Conservation (phyloP, 2,329 filamentous ascomycete genomes). For the Exophiala aquamarina region DNA sequence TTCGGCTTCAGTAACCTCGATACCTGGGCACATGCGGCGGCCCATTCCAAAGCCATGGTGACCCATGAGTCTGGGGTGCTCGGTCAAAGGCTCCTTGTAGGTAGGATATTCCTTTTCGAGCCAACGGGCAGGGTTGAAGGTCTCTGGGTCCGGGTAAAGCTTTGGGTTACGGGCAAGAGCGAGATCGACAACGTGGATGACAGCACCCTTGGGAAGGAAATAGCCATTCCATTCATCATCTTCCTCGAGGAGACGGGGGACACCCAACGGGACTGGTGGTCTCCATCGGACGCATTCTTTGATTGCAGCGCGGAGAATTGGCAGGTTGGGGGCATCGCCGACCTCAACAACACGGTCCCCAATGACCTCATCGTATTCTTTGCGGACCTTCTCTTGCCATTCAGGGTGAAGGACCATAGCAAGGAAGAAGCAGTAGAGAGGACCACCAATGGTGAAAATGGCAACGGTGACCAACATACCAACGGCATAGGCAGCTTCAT, state of each 20-base stretch:
- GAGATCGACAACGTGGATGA: constrained; percentile 44
- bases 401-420: constrained; percentile 51
- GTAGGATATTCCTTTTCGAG: constrained; percentile 31
- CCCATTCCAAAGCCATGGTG: constrained; percentile 32
- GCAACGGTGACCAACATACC: constrained; percentile 29
- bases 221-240: constrained; percentile 52
- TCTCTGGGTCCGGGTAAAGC: constrained; percentile 32
- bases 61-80: constrained; percentile 31
- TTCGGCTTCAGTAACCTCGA: constrained; percentile 30
- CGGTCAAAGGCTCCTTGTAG: constrained; percentile 33
- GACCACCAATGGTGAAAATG: constrained; percentile 31
- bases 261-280: constrained; percentile 50
- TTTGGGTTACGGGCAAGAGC: constrained; percentile 30
- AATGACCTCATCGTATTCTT: constrained; percentile 47
- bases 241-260: constrained; percentile 53
- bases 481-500: constrained; percentile 30
- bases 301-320: constrained; percentile 40
- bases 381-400: constrained; percentile 47
- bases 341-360: constrained; percentile 45
- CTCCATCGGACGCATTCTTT: constrained; percentile 50
- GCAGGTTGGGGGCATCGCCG: constrained; percentile 38
- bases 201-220: constrained; percentile 50
- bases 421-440: constrained; percentile 32
- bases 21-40: constrained; percentile 32
- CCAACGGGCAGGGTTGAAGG: constrained; percentile 31